Evolutionary conservation across 2,329 filamentous ascomycete genomes (phyloP).

Genomic region (Arthroderma sp.): DNA sequence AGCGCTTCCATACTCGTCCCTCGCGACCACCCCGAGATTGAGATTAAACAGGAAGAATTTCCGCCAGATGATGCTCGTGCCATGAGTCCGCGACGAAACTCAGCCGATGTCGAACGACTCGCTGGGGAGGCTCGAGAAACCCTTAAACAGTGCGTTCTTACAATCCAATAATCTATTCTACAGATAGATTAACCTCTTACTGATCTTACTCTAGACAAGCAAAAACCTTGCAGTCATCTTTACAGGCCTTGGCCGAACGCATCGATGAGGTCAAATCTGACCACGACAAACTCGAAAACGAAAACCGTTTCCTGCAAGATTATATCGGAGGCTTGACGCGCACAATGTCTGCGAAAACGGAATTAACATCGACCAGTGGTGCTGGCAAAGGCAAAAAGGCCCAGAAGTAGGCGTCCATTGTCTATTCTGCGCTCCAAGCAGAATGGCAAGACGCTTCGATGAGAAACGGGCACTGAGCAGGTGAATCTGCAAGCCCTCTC

Average conservation of each 20-base stretch:
- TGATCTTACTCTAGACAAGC: slow-evolving; percentile 52
- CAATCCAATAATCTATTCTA: background rate
- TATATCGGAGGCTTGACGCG: slow-evolving; percentile 96
- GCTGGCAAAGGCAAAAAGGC: slow-evolving; percentile 33
- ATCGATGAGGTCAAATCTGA: slow-evolving; percentile 91
- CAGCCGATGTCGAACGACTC: slow-evolving; percentile 77
- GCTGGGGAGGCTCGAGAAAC: slow-evolving; percentile 63
- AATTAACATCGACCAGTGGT: slow-evolving; percentile 41
- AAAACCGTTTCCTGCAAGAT: slow-evolving; percentile 95
- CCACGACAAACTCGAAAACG: slow-evolving; percentile 89
- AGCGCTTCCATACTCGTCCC: slow-evolving; percentile 74
- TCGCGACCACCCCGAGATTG: slow-evolving; percentile 59
- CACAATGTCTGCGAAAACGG: slow-evolving; percentile 43
- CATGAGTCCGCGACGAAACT: slow-evolving; percentile 87
- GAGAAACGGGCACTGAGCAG: no score
- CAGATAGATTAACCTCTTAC: background rate
- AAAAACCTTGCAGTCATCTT: slow-evolving; percentile 72
- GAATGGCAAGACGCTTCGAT: no score
- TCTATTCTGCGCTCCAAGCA: no score
- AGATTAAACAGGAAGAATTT: slow-evolving; percentile 60
- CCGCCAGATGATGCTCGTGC: slow-evolving; percentile 79
- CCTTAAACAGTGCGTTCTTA: slow-evolving; percentile 43
- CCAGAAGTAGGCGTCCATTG: slow-evolving; percentile 17
- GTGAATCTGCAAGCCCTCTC: no score
- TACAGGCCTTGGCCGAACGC: slow-evolving; percentile 78